Evolutionary conservation across 768 basidiomycete species (phyloP).

Genomic region (Amanita exitialis): DNA sequence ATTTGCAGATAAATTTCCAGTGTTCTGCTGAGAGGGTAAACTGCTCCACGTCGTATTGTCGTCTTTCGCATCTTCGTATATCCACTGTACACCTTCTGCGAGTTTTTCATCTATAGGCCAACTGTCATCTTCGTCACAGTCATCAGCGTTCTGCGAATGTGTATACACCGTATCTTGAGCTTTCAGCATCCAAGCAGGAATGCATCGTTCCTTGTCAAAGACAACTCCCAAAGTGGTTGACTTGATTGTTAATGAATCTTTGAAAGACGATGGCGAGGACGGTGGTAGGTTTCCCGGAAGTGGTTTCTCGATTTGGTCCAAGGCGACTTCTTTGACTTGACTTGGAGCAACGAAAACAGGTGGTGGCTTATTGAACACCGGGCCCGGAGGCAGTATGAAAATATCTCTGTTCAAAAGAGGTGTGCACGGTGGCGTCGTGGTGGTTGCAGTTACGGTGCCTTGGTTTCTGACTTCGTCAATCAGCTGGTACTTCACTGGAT

Average conservation of each 20-base stretch:
- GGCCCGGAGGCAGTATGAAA: conserved; percentile 26
- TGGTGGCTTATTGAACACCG: conserved; percentile 51
- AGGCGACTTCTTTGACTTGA: conserved; percentile 12
- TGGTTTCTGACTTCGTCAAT: conserved; percentile 8
- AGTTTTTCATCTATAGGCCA: conserved; percentile 68
- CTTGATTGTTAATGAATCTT: conserved; percentile 27
- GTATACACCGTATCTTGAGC: conserved; percentile 54
- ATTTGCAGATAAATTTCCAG: conserved; percentile 16
- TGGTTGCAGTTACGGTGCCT: conserved; percentile 23
- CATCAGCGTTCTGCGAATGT: neutral
- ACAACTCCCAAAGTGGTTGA: conserved; percentile 43
- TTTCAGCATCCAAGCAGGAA: conserved; percentile 43
- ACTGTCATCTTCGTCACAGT: conserved; percentile 53
- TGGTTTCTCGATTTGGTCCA: conserved; percentile 15
- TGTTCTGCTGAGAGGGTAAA: conserved; percentile 33
- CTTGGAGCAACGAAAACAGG: conserved; percentile 40
- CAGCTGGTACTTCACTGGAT: neutral
- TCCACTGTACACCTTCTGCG: conserved; percentile 48
- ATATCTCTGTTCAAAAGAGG: conserved; percentile 30
- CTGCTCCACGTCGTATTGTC: conserved; percentile 76
- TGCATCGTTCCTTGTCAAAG: conserved; percentile 36
- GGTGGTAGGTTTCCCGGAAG: neutral
- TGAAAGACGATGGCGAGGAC: neutral
- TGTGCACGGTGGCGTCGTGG: conserved; percentile 51
- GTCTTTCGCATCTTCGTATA: conserved; percentile 45